Conservation (phyloP, 108 stramenopile genomes). For the Cyclotella atomus region DNA sequence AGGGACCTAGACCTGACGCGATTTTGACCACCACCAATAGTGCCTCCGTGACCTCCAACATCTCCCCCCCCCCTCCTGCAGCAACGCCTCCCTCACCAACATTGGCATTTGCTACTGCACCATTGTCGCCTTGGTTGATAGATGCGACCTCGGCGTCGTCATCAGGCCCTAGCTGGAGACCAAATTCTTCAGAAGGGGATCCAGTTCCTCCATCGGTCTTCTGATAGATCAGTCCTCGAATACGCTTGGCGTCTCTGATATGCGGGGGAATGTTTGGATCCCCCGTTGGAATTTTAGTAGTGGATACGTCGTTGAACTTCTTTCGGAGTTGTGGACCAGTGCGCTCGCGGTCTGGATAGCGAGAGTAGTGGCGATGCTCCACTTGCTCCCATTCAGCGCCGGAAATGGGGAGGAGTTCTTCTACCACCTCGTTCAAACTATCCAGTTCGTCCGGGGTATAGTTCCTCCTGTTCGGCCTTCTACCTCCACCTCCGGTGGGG, state of each 20-base stretch:
- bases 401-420: neutral
- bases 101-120: no score
- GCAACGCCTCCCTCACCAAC: neutral
- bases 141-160: neutral
- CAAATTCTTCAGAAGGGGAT: neutral
- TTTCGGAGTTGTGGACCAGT: neutral
- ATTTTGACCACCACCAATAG: no score
- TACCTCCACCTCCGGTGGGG: neutral
- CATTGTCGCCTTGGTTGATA: no score
- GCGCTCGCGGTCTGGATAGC: neutral
- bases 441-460: neutral
- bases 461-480: neutral
- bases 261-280: neutral
- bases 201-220: neutral
- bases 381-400: neutral
- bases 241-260: neutral
- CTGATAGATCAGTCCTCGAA: neutral
- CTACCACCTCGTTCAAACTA: neutral
- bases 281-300: neutral
- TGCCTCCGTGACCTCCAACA: no score
- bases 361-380: neutral
- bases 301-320: neutral
- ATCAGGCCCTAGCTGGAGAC: neutral
- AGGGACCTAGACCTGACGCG: no score
- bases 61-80: neutral